Evolutionary conservation across 78 protist genomes (phyloP).

Genomic region (Creolimax fragrantissima): DNA sequence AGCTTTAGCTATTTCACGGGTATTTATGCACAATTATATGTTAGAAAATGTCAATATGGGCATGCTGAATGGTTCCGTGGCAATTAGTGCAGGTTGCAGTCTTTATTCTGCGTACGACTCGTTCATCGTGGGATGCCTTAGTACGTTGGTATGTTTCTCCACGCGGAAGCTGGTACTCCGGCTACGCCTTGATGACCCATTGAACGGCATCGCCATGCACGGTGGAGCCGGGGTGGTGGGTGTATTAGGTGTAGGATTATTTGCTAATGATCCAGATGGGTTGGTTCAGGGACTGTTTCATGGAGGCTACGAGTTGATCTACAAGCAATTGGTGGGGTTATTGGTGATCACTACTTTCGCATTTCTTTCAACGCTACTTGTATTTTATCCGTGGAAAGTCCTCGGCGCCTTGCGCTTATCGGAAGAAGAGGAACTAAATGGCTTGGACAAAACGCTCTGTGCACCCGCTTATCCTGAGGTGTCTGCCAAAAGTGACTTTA

Average conservation of each 20-base stretch:
- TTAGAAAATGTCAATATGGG: not conserved
- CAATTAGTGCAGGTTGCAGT: not conserved
- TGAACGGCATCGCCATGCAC: constrained; percentile 6
- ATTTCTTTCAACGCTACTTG: not conserved
- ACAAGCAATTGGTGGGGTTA: constrained; percentile 8
- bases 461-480: not conserved
- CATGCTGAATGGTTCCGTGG: not conserved
- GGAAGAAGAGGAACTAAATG: not conserved
- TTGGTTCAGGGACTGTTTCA: not conserved
- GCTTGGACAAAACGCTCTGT: not conserved
- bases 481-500: not conserved
- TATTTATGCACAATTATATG: not conserved
- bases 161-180: not conserved
- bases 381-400: not conserved
- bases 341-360: not conserved
- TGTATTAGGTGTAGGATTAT: not conserved
- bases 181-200: not conserved
- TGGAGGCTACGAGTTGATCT: not conserved
- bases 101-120: not conserved
- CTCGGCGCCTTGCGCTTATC: not conserved
- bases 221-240: not conserved
- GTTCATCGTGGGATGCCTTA: not conserved
- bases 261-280: not conserved
- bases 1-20: not conserved
- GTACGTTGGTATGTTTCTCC: not conserved